phyloP scores from a whole-genome alignment of 2,329 filamentous ascomycete genomes.

The Ascochyta pisi region DNA sequence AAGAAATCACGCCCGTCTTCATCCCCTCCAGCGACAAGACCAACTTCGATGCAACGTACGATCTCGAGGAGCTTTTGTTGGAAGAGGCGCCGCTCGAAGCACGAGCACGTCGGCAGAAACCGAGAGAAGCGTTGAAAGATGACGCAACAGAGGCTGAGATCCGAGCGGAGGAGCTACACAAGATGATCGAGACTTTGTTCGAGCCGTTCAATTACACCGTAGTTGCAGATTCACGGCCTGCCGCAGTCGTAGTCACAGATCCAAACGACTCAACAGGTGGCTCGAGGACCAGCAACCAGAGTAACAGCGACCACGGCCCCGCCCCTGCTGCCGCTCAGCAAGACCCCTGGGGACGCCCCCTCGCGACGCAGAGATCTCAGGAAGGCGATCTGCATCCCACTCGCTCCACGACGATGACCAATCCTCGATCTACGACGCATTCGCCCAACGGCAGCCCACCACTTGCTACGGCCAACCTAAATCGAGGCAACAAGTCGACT shows the following conservation, averaged over 20 bases:
- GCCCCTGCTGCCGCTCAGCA: slow-evolving; percentile 41
- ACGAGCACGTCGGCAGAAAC: slow-evolving; percentile 89
- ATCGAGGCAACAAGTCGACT: slow-evolving; percentile 16
- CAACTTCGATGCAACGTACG: slow-evolving; percentile 98
- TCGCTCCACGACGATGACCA: slow-evolving; percentile 43
- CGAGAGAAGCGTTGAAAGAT: slow-evolving; percentile 86
- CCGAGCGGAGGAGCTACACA: slow-evolving; percentile 89
- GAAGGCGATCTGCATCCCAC: slow-evolving; percentile 48
- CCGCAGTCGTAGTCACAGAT: slow-evolving; percentile 36
- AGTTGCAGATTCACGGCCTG: slow-evolving; percentile 74
- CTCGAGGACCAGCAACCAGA: slow-evolving; percentile 46
- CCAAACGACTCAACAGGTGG: slow-evolving; percentile 37
- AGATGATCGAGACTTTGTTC: slow-evolving; percentile 93
- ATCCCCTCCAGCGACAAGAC: slow-evolving; percentile 95
- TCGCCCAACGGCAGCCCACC: slow-evolving; percentile 58
- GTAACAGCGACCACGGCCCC: slow-evolving; percentile 41
- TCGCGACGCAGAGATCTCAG: slow-evolving; percentile 42
- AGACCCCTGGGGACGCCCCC: slow-evolving; percentile 43
- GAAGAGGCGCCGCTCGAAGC: slow-evolving; percentile 96
- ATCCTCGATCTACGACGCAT: slow-evolving; percentile 53
- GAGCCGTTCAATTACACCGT: slow-evolving; percentile 94
- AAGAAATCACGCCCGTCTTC: slow-evolving; percentile 90
- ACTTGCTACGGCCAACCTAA: slow-evolving; percentile 39
- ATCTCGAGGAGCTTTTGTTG: slow-evolving; percentile 88
- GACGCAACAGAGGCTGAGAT: slow-evolving; percentile 96